Base-by-base conservation (phyloP, 75 land plant genomes). In the Isoetes taiwanensis region DNA sequence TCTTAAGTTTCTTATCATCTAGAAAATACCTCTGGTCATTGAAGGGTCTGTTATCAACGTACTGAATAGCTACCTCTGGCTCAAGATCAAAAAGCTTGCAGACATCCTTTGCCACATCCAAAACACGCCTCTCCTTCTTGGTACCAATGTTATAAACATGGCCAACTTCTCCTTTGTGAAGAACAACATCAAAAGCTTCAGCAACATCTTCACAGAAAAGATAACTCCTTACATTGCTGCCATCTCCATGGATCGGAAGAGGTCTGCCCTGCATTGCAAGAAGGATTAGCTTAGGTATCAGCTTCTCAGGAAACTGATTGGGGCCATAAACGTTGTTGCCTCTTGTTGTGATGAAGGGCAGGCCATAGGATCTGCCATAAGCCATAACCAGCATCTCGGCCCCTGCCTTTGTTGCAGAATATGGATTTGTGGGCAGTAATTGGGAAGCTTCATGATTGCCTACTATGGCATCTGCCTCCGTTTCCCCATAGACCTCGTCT, bases 351-450 rank as follows among this genome's bases (percentile, higher is more conserved):
- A 80, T 80, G 32, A 78, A 81, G 28, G 83, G 83, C 28, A 80
- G 54, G 1, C 81, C 83, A 52, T 80, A 80, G 1, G 84, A 80
- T 35, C 84, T 70, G n/a, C 82, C 84, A 64, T 80, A 80, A 16
- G 84, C 82, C 84, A 80, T 80, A 21, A 80, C 84, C 41, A 80
- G 83, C 83, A 80, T 80, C 56, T 80, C 83, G 1, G 80, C 83
- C 19, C 83, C 83, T 26, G 83, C 82, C 59, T 80, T 80, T 8
- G 83, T 80, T 4, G 83, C 83, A 10, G 81, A 73, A 56, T 80
- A 80, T 9, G 83, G 83, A 42, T 80, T 80, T 21, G 81, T 80
- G 30, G 83, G 81, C 10, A 80, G 74, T 10, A 77, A 70, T 61
- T 80, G 83, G 16, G 74, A 73, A 1, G 83, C 81, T 57, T 80